Evolutionary conservation across 2,329 filamentous ascomycete species (phyloP), one percentile per base, ranked within the genome.

Genomic region (Paecilomyces sp.): DNA sequence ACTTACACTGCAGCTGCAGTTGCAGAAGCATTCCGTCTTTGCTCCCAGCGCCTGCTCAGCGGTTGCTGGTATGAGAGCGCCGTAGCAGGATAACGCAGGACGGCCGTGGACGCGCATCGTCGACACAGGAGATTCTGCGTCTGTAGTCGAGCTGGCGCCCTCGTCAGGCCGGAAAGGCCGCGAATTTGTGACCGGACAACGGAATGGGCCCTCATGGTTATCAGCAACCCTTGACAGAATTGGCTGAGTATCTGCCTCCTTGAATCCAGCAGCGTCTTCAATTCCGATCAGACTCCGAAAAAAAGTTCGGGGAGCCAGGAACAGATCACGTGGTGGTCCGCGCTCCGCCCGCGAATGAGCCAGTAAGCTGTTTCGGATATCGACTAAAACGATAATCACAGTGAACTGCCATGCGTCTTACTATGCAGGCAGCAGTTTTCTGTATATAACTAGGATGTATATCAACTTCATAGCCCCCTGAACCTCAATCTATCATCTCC

Each of bases 1-100:
- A 28, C 77, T 69, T 68, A 80, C 76, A 80, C 76, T 34, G 75
- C 77, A 61, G 77, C 72, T 6, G 78, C 76, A 54, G 74, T 70
- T 36, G 74, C 70, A 58, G 77, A 77, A 28, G 75, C 71, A 68
- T 76, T 73, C 58, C 79, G 70, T 59, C 72, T 71, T 64, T 79
- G 77, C 59, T 75, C 69, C 73, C 74, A 78, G 67, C 71, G 70
- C 63, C 69, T 70, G 64, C 71, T 74, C 61, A 78, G 58, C 52
- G 72, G 62, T 57, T 72, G 71, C 67, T 71, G 74, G 66, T 71
- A 71, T 62, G 69, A 63, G 63, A 68, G 70, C 61, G 64, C 64
- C 61, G 69, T 66, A 56, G 65, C 67, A 64, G 70, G 66, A 57
- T 68, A 66, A 68, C 74, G 69, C 66, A 73, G 67, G 55, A 67